Evolutionary conservation across 2,329 filamentous ascomycete species (phyloP).

Genomic region (Sarocladiaceae sp.): DNA sequence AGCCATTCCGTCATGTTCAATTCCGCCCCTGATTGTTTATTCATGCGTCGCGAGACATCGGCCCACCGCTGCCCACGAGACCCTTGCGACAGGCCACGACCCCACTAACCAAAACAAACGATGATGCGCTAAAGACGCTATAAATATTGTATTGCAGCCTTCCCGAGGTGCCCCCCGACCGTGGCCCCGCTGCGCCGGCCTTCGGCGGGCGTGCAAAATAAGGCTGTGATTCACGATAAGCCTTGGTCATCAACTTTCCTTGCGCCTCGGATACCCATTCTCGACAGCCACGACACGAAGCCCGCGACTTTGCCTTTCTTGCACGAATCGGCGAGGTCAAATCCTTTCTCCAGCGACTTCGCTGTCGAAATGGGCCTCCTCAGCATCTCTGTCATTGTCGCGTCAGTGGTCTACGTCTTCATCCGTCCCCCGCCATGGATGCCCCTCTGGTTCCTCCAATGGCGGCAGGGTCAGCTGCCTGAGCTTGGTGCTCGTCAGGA

Average conservation of each 20-base stretch:
- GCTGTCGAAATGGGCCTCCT: slow-evolving; percentile 46
- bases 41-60: slow-evolving; percentile 10
- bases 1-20: slow-evolving; percentile 8
- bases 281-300: neutral
- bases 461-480: neutral
- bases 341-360: too few species aligned
- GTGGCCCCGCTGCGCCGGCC: neutral
- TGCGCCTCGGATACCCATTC: neutral
- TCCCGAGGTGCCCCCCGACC: neutral
- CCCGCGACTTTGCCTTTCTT: neutral
- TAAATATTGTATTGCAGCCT: neutral
- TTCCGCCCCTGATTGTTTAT: slow-evolving; percentile 10
- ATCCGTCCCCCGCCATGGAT: slow-evolving; percentile 50
- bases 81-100: slow-evolving; percentile 6
- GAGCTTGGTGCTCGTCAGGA: neutral
- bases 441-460: slow-evolving; percentile 17
- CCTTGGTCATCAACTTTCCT: neutral
- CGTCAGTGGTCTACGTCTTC: slow-evolving; percentile 53
- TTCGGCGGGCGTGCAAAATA: slow-evolving; percentile 2
- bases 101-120: slow-evolving; percentile 9
- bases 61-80: slow-evolving; percentile 6
- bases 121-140: slow-evolving; percentile 5
- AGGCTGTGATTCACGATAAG: neutral
- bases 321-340: too few species aligned
- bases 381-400: slow-evolving; percentile 59